Evolutionary conservation across 805 yeast species (phyloP).

Genomic region (Starmerella kuoi): DNA sequence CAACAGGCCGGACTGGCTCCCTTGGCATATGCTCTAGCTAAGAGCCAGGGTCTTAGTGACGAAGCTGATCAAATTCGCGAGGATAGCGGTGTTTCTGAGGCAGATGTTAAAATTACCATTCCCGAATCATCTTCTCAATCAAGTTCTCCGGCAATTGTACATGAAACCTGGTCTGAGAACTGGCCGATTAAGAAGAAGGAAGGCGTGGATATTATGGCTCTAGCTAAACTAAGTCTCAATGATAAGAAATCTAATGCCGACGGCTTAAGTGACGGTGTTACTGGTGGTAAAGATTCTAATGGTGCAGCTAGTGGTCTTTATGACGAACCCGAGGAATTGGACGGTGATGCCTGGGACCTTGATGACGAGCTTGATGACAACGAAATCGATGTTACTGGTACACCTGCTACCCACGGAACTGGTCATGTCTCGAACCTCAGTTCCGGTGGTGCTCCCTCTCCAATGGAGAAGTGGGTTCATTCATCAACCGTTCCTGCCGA

Average conservation of each 20-base stretch:
- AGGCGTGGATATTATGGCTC: constrained; percentile 23
- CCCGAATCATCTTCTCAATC: constrained; percentile 16
- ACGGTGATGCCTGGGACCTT: constrained; percentile 47
- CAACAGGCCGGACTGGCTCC: constrained; percentile 71
- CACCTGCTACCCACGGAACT: constrained; percentile 29
- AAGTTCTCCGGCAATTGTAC: constrained; percentile 37
- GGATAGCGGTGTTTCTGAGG: constrained; percentile 53
- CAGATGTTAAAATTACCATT: constrained; percentile 50
- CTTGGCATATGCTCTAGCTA: constrained; percentile 82
- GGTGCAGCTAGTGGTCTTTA: constrained; percentile 18
- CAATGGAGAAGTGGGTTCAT: constrained; percentile 61
- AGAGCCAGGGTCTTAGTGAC: constrained; percentile 71
- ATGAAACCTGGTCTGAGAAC: constrained; percentile 37
- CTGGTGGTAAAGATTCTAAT: constrained; percentile 16
- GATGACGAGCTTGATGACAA: constrained; percentile 51
- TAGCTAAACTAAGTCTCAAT: constrained; percentile 11
- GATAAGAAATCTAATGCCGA: constrained; percentile 1
- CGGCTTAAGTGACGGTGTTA: constrained; percentile 3
- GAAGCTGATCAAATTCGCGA: constrained; percentile 60
- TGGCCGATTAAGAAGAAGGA: constrained; percentile 68
- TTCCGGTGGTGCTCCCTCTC: constrained; percentile 36
- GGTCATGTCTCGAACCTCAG: constrained; percentile 5
- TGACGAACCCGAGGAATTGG: constrained; percentile 24
- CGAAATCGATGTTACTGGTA: constrained; percentile 31
- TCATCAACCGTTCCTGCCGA: constrained; percentile 84